phyloP scores from a whole-genome alignment of 768 basidiomycete genomes.

The Plicaturopsis crispa region DNA sequence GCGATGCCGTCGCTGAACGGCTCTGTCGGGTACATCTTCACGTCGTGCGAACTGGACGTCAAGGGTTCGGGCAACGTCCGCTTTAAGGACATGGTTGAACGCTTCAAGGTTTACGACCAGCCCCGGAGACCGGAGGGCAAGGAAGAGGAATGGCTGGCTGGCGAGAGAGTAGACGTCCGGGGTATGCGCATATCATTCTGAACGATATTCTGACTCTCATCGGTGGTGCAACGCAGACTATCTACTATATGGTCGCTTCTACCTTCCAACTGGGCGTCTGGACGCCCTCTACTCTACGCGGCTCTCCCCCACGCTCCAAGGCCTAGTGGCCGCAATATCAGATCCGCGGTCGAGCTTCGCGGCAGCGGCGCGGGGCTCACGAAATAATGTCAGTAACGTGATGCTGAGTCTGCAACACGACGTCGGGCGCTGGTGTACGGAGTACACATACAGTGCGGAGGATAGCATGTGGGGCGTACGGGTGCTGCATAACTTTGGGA shows the following conservation, averaged over 20 bases:
- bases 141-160: slow-evolving; percentile 77
- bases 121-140: slow-evolving; percentile 74
- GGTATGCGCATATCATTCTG: slow-evolving; percentile 37
- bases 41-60: slow-evolving; percentile 74
- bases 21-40: slow-evolving; percentile 89
- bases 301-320: slow-evolving; percentile 71
- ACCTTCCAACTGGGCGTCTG: slow-evolving; percentile 81
- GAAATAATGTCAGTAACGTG: slow-evolving; percentile 52
- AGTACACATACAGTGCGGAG: slow-evolving; percentile 91
- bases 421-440: slow-evolving; percentile 85
- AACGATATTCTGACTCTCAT: slow-evolving; percentile 14
- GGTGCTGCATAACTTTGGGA: slow-evolving; percentile 89
- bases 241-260: slow-evolving; percentile 85
- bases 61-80: slow-evolving; percentile 62
- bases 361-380: slow-evolving; percentile 30
- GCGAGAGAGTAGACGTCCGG: slow-evolving; percentile 66
- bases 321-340: slow-evolving; percentile 80
- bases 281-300: slow-evolving; percentile 88
- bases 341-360: slow-evolving; percentile 52
- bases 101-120: slow-evolving; percentile 77
- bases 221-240: slow-evolving; percentile 54
- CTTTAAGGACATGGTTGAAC: slow-evolving; percentile 86
- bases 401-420: slow-evolving; percentile 90
- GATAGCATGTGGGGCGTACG: slow-evolving; percentile 91
- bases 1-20: slow-evolving; percentile 91